Evolutionary conservation across 768 basidiomycete genomes (phyloP), one percentile per base, ranked within the genome.

Genomic region (Leccinum sublutescens): DNA sequence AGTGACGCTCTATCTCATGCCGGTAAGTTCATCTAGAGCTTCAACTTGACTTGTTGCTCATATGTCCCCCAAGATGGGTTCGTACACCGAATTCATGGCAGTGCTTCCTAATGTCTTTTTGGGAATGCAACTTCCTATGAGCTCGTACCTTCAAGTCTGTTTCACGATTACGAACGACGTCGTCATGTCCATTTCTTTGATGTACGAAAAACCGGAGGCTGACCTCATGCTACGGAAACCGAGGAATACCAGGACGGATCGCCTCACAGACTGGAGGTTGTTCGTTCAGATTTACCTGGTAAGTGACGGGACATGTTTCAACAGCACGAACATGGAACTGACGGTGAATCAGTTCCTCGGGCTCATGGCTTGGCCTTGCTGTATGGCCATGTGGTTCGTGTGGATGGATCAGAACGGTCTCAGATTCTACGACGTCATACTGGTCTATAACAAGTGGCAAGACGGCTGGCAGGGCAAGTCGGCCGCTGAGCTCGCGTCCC

Each of bases 121-220:
- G 23, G 85, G 85, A 51, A 80, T 86, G 67, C 85, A 84, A 25
- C 72, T 84, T n/a, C 75, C 82, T 11, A 77, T 87, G 50, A 79
- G 77, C 53, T 78, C 81, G 0, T 81, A 79, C 60, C 74, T 84
- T 12, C 84, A 85, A 65, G 76, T 80, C 62, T 76, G 83, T 68
- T 82, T 82, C 68, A 84, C 79, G 54, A 80, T 82, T 48, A 74
- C 74, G 7, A 82, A 81, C 27, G 82, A 84, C 47, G 78, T 83
- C 47, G 69, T 77, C 19, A 81, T 81, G 66, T 79, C 80, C 4
- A 73, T 84, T 49, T 75, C 80, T 2, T 62, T 84, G 57, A 79
- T 80, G 74, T 79, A 77, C 55, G 83, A 84, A 66, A 76, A 80
- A 56, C 76, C 83, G 4, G 83, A 84, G 67, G 70, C 76, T 6